A percentile compares a stretch with the other conserved stretches of the same genome.
phyloP scores from a whole-genome alignment of 169 alveolate species.

The Plasmodium reichenowi region DNA sequence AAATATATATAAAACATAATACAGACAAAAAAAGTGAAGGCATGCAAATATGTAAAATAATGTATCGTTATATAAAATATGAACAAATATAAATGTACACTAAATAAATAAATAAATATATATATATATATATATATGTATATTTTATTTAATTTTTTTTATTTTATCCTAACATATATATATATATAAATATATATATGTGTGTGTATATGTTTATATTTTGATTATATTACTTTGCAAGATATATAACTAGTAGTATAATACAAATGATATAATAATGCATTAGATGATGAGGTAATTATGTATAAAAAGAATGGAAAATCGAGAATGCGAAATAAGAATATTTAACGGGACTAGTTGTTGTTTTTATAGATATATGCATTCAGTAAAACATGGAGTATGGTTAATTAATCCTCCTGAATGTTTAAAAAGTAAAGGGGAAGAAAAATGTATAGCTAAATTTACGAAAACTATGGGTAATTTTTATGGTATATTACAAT shows the following conservation, averaged over 20 bases:
- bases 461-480: conserved; percentile 78
- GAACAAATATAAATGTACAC: too few species aligned
- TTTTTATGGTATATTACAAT: conserved; percentile 76
- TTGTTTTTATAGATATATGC: conserved; percentile 75
- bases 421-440: conserved; percentile 68
- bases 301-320: conserved; percentile 43
- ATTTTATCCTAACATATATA: too few species aligned
- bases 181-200: too few species aligned
- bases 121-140: too few species aligned
- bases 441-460: conserved; percentile 68
- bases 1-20: too few species aligned
- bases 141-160: too few species aligned
- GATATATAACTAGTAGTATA: neutral
- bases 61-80: too few species aligned
- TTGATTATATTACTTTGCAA: too few species aligned
- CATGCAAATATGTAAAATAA: too few species aligned
- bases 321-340: conserved; percentile 75
- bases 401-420: conserved; percentile 75
- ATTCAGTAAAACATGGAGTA: conserved; percentile 75
- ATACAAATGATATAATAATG: neutral
- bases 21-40: too few species aligned
- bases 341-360: conserved; percentile 75
- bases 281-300: neutral
- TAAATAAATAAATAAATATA: too few species aligned
- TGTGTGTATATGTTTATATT: too few species aligned